Percentiles rank a stretch among this genome's conserved stretches.
Conservation (phyloP, 169 alveolate genomes). For the Condylostoma magnum region DNA sequence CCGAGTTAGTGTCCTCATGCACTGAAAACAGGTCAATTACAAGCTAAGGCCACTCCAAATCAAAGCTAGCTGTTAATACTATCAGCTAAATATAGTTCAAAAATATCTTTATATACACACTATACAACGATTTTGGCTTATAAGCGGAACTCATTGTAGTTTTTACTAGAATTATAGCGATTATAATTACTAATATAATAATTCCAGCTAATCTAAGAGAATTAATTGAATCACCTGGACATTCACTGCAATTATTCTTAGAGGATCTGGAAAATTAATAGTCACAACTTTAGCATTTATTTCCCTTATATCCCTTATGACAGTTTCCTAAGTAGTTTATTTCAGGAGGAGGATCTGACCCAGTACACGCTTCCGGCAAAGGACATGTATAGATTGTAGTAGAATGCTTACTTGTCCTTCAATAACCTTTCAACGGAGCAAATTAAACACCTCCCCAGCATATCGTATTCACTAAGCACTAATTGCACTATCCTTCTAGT, state of each 20-base stretch:
- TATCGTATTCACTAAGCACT: conserved; percentile 26
- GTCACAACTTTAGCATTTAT: conserved; percentile 13
- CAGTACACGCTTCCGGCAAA: conserved; percentile 36
- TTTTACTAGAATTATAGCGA: background rate
- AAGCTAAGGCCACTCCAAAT: conserved; percentile 27
- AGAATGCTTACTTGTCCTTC: conserved; percentile 41
- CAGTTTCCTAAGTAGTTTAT: conserved; percentile 7
- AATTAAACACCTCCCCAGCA: conserved; percentile 50
- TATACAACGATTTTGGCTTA: background rate
- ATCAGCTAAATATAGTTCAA: conserved; percentile 34
- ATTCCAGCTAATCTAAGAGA: background rate
- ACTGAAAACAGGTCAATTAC: background rate
- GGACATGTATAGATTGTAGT: conserved; percentile 38
- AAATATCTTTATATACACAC: conserved; percentile 39
- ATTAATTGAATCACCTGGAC: background rate
- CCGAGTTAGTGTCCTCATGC: background rate
- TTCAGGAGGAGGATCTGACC: too few relatives aligned
- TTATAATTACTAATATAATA: background rate
- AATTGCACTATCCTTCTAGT: background rate
- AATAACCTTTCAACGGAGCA: conserved; percentile 47
- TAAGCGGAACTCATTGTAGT: conserved; percentile 2
- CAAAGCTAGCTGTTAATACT: background rate
- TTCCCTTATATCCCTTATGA: conserved; percentile 14
- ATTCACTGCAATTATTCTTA: background rate
- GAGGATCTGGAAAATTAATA: background rate